Evolutionary conservation across 352 stramenopile genomes (phyloP), one percentile per base, ranked within the genome.

Genomic region (Globisporangium okanoganense): DNA sequence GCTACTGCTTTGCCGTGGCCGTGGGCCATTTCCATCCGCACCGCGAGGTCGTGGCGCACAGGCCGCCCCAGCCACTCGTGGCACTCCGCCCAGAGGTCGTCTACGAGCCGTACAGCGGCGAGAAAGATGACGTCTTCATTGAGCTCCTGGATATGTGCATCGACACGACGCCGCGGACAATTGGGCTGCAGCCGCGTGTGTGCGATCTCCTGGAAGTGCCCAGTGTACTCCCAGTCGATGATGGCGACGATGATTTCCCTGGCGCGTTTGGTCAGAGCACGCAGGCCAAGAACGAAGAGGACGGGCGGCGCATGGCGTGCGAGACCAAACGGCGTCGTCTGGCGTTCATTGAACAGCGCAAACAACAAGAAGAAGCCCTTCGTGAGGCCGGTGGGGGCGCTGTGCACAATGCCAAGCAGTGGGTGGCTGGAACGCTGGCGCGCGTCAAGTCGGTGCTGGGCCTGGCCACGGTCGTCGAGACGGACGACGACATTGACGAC

Each of bases 1-100:
- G 79, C 50, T 90, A 89, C 56, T 92, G 82, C 61, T 92, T 90
- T 49, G 62, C 67, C 13, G 44, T 92, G 2, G 74, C 80, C 4
- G 59, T 88, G 43, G 80, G 78, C 1, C 72, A 87, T 44, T 89
- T 79, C 49, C 71, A 88, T 41, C 58, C 65, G 2, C 61, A 78
- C n/a, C 65, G 73, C 51, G 71, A 85, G 44, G 64, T 78, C 10
- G 70, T 86, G 3, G 63, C 75, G 33, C 72, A 81, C 56, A 72
- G 80, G 12, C 75, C 77, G 4, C 40, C 68, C n/a, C 60, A 75
- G 16, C 62, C 66, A 16, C 40, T 16, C 40, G 56, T 73, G 16
- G 84, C 40, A 77, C 44, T 13, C 18, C 4, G 16, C 5, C 7
- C 67, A 14, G 62, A 78, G 20, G 67, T 85, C 13, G 55, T 69